Percentiles rank a stretch among this genome's conserved stretches.
These are phyloP conservation scores for Blepharisma undulans DNA, from an alignment of 169 alveolate genomes.

Conservation along the genomic window DNA sequence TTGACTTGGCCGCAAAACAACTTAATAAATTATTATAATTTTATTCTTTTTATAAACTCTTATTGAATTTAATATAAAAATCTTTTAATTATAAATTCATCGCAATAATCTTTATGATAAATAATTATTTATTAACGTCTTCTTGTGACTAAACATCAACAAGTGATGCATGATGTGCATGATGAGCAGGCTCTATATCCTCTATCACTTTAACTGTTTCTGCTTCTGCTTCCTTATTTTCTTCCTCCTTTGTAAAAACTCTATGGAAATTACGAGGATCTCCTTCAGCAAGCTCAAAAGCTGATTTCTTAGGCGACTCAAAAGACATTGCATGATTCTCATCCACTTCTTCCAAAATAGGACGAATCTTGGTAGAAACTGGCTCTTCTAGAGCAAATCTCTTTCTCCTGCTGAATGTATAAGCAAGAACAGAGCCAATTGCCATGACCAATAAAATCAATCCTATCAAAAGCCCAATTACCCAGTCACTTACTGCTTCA, in stretches of 20 bases:
- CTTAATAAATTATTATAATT: no score
- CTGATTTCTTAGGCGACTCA: background rate
- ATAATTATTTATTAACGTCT: no score
- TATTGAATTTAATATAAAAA: no score
- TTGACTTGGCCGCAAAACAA: background rate
- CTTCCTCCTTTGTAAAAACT: background rate
- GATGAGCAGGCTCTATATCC: background rate
- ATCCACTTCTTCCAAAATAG: background rate
- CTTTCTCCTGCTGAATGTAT: background rate
- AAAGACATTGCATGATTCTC: background rate
- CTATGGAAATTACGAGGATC: background rate
- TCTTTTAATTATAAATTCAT: no score
- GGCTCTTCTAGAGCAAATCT: background rate
- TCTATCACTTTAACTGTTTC: background rate
- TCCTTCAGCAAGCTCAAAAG: background rate
- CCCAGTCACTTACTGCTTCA: constrained; percentile 7
- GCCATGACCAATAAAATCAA: background rate
- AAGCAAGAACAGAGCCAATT: background rate
- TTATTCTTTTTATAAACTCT: no score
- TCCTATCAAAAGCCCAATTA: background rate
- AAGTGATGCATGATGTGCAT: background rate
- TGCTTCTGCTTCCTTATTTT: background rate
- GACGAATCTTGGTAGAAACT: background rate
- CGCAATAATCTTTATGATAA: no score
- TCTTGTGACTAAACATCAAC: background rate